Evolutionary conservation across 495 filamentous ascomycete species (phyloP), one percentile per base, ranked within the genome.

Genomic region (Aspergillus diversus): DNA sequence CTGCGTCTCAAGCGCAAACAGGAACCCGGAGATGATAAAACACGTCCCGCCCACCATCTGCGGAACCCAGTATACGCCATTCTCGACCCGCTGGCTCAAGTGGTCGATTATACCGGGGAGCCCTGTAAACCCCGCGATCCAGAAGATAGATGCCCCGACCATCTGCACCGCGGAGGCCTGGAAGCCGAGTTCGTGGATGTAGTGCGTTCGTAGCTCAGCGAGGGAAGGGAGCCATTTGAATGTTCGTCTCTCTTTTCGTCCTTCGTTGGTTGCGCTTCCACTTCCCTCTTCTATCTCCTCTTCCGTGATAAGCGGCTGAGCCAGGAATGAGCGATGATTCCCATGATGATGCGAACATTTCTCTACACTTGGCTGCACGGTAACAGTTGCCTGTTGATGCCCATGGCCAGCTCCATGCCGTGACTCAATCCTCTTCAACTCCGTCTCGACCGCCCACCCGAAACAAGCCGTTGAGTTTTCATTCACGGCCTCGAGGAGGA

Each of bases 1-100:
- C 73, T 92, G 89, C 11, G 87, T 89, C 66, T 92, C 89, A 11
- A 91, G 66, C 78, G 89, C 90, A 69, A 88, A 91, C 11, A 92
- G 66, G 0, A 77, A 67, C 21, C 74, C 74, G 59, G 72, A 88
- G 39, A 88, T 53, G 61, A 90, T 81, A 72, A 91, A 91, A 7
- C 87, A 86, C 0, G 65, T 68, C 0, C 89, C 88, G 5, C 90
- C 88, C 0, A 90, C 76, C 5, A 91, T 85, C 69, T 92, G 86
- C 3, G 89, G 88, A 0, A 81, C 72, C 89, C 88, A 91, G 72
- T 84, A 91, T 0, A 84, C 77, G 13, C 86, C 85, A 67, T 88
- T 80, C 0, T 83, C 75, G 1, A 80, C 61, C 12, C 76, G 63
- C 50, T 77, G 73, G 13, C 76, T 77, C 68, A 86, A 69, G 43